phyloP scores from a whole-genome alignment of 176 grass and related monocot species.

The sorghum (Sorghum bicolor) region Sorghum_bicolor_NCBIv3 NC_012879.2:55104501-55105000 shows the following conservation, averaged over 20 bases:
- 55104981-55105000: constrained; percentile 49
- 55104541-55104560: not conserved
- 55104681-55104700: not conserved
- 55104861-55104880: not conserved
- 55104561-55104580: not conserved
- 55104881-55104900: constrained; percentile 24
- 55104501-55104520: not conserved
- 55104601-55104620: not conserved
- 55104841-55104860: not conserved
- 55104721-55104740: not conserved
- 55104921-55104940: constrained; percentile 80
- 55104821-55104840: not conserved
- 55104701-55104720: not conserved
- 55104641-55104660: not conserved
- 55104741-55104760: not conserved
- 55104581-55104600: not conserved
- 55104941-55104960: constrained; percentile 74
- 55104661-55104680: not conserved
- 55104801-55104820: not conserved
- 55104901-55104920: constrained; percentile 60
- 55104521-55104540: not conserved
- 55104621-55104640: not conserved
- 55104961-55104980: constrained; percentile 92
- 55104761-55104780: not conserved
- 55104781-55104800: not conserved